These are phyloP conservation scores for Eucalyptus fibrosa DNA, from an alignment of 345 rosid species.

Conservation along the genomic window DNA sequence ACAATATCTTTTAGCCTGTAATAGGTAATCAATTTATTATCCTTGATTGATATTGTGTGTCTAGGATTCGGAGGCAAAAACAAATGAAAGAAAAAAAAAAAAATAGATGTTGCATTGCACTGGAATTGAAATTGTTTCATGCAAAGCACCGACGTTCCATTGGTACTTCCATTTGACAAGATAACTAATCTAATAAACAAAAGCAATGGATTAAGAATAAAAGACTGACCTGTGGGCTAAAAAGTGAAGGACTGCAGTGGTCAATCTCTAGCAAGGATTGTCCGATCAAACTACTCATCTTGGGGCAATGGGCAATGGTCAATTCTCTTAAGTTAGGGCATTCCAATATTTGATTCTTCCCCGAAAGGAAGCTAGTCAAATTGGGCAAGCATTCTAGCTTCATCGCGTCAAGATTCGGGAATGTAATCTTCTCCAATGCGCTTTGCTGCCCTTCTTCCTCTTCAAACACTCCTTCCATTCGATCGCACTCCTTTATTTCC, in stretches of 20 bases:
- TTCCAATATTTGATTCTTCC: rapidly evolving
- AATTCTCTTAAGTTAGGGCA: rapidly evolving
- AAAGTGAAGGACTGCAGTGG: not conserved
- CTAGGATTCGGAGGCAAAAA: not conserved
- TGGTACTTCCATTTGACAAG: not conserved
- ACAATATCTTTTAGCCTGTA: no score
- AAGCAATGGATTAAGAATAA: not conserved
- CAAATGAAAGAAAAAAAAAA: not conserved
- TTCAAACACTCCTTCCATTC: rapidly evolving
- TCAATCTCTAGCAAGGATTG: not conserved
- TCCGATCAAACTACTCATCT: no score
- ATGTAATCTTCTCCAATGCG: rapidly evolving
- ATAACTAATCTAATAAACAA: not conserved
- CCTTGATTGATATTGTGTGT: no score
- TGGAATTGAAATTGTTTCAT: not conserved
- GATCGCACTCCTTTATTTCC: not conserved
- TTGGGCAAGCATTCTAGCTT: no score
- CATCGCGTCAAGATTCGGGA: rapidly evolving
- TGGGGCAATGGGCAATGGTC: no score
- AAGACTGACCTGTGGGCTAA: not conserved
- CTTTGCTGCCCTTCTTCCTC: not conserved
- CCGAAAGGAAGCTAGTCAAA: rapidly evolving
- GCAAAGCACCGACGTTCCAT: not conserved
- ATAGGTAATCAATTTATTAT: no score
- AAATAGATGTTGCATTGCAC: not conserved